Conservation (phyloP, 2,329 filamentous ascomycete species). For the Hymenoscyphus fructigenus region DNA sequence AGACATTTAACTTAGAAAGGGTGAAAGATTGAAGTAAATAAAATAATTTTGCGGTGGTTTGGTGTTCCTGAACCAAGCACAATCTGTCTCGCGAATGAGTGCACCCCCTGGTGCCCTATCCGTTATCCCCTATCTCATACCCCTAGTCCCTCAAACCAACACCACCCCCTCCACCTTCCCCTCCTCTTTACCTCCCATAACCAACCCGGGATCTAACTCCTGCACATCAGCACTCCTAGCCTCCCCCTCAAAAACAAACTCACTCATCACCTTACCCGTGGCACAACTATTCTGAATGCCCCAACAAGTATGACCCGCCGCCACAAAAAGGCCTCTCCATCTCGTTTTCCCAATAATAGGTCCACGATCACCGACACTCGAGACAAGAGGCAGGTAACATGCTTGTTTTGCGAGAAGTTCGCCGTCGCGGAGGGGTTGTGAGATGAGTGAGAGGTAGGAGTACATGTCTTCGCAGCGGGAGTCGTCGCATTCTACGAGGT, state of each 20-base stretch:
- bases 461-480: conserved; percentile 80
- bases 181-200: not conserved
- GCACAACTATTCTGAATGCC: conserved; percentile 94
- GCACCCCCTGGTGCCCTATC: too few species aligned
- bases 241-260: conserved; percentile 72
- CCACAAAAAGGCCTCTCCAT: conserved; percentile 73
- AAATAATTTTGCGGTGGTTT: too few species aligned
- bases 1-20: too few species aligned
- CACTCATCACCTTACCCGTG: conserved; percentile 78
- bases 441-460: conserved; percentile 69
- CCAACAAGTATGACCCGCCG: conserved; percentile 95
- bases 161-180: not conserved
- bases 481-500: conserved; percentile 73
- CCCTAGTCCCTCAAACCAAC: too few species aligned
- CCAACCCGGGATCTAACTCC: conserved; percentile 60
- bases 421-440: conserved; percentile 64
- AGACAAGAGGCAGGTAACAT: conserved; percentile 75
- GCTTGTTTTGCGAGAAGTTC: conserved; percentile 76
- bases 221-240: conserved; percentile 66
- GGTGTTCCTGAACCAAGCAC: too few species aligned
- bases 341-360: conserved; percentile 78
- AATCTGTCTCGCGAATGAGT: too few species aligned
- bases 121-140: too few species aligned
- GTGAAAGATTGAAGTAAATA: too few species aligned
- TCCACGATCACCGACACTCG: conserved; percentile 45